These are phyloP conservation scores for Heterobasidion irregulare DNA, from an alignment of 1,284 basidiomycete genomes.

Conservation along the genomic window DNA sequence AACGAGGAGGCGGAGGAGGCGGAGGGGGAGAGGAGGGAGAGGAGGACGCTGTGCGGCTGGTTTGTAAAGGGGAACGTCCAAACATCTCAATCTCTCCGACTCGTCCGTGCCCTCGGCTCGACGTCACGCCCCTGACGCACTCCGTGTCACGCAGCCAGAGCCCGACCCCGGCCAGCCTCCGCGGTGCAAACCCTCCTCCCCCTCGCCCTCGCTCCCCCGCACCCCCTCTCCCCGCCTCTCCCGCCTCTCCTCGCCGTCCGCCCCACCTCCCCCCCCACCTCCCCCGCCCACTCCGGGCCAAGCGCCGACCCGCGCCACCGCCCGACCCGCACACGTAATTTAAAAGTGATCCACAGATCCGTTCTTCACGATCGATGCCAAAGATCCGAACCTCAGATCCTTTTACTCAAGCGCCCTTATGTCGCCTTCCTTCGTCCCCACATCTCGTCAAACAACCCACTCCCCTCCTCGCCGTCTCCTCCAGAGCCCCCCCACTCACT, in stretches of 20 bases:
- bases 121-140: too few relatives aligned
- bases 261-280: conserved; percentile 1
- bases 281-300: background rate
- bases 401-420: background rate
- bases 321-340: background rate
- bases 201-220: background rate
- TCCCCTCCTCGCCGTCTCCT: too few relatives aligned
- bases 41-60: background rate
- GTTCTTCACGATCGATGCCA: conserved; percentile 10
- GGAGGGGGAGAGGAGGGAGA: background rate
- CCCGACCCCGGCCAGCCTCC: too few relatives aligned
- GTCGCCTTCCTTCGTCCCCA: conserved; percentile 1
- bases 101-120: too few relatives aligned
- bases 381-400: conserved; percentile 17
- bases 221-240: too few relatives aligned
- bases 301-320: background rate
- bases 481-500: too few relatives aligned
- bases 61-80: background rate
- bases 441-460: background rate
- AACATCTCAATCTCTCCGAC: too few relatives aligned
- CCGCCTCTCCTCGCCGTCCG: background rate
- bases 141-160: too few relatives aligned
- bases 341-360: background rate
- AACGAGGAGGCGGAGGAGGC: background rate
- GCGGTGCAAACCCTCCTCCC: too few relatives aligned